phyloP scores from a whole-genome alignment of 2,329 filamentous ascomycete genomes.

The Aspergillus calidoustus region DNA sequence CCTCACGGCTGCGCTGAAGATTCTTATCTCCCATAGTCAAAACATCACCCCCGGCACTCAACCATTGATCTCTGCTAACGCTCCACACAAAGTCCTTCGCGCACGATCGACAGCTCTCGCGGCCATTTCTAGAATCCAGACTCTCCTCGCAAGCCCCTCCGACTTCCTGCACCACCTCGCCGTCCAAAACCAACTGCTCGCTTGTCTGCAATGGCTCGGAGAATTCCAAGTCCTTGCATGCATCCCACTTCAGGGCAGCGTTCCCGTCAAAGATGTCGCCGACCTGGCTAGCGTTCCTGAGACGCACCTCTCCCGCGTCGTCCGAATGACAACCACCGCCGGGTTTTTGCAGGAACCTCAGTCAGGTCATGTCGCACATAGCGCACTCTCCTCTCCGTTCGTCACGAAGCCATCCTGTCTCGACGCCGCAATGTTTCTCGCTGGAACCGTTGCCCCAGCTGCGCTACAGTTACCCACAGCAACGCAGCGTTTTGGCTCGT shows the following conservation, averaged over 20 bases:
- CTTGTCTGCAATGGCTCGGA: conserved; percentile 50
- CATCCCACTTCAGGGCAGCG: conserved; percentile 46
- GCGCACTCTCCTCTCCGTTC: conserved; percentile 44
- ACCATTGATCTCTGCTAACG: background rate
- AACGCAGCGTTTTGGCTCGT: conserved; percentile 25
- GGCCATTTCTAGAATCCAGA: conserved; percentile 3
- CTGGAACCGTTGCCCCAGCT: conserved; percentile 39
- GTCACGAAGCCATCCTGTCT: conserved; percentile 38
- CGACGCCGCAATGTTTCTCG: conserved; percentile 48
- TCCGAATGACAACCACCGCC: conserved; percentile 38
- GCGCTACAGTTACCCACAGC: conserved; percentile 42
- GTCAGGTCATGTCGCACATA: conserved; percentile 44
- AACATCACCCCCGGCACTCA: background rate
- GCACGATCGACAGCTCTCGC: conserved; percentile 9
- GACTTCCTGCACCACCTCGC: conserved; percentile 33
- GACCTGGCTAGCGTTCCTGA: conserved; percentile 48
- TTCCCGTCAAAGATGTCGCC: conserved; percentile 47
- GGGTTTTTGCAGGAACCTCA: conserved; percentile 45
- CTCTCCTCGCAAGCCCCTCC: conserved; percentile 14
- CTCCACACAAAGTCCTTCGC: conserved; percentile 9
- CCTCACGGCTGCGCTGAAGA: conserved; percentile 6
- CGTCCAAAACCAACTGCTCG: conserved; percentile 37
- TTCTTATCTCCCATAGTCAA: conserved; percentile 5
- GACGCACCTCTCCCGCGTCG: conserved; percentile 40
- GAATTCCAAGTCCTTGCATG: conserved; percentile 52